phyloP scores from a whole-genome alignment of 176 grass and related monocot species.

The Oryza brachyantha region DNA sequence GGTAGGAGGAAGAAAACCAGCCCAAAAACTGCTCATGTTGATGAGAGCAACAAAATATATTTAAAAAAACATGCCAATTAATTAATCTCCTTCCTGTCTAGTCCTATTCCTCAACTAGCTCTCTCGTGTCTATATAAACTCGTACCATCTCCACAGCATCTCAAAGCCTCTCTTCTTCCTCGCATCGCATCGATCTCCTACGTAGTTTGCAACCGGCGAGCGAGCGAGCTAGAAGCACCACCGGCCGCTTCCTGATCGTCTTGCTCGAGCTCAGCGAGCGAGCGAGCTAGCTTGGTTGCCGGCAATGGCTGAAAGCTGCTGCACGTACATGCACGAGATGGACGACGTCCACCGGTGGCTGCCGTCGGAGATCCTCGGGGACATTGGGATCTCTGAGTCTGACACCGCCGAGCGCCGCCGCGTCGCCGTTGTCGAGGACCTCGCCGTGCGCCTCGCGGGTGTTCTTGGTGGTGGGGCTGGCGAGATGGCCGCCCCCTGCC shows the following conservation, averaged over 20 bases:
- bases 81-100: not conserved
- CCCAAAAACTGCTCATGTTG: not conserved
- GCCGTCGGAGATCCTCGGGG: not conserved
- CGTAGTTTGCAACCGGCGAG: not conserved
- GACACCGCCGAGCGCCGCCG: not conserved
- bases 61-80: not conserved
- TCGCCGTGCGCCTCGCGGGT: not conserved
- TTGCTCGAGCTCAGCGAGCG: not conserved
- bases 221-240: not conserved
- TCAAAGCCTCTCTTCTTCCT: not conserved
- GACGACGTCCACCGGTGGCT: not conserved
- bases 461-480: not conserved
- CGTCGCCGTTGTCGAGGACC: not conserved
- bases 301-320: not conserved
- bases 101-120: not conserved
- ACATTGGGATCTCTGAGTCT: not conserved
- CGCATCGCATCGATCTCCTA: not conserved
- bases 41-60: no score
- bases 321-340: not conserved
- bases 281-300: not conserved
- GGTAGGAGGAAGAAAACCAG: no score
- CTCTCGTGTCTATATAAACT: not conserved
- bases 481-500: not conserved
- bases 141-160: not conserved
- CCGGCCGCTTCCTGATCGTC: no score